Conservation (phyloP, 2,329 filamentous ascomycete species). For the Biscogniauxia marginata region DNA sequence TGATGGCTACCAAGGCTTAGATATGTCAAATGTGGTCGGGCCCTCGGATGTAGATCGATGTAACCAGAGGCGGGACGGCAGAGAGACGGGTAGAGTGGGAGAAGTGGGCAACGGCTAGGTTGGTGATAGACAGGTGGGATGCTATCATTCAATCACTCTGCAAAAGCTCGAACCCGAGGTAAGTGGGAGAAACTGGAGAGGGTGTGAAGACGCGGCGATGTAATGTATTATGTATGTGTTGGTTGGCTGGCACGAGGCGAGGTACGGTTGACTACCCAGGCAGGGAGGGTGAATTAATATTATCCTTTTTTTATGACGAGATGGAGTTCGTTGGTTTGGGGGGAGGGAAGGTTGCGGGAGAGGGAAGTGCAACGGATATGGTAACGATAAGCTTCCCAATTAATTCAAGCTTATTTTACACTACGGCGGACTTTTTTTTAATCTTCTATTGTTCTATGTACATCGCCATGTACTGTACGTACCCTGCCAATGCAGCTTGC, state of each 20-base stretch:
- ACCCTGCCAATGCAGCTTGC: neutral
- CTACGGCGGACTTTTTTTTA: conserved; percentile 12
- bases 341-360: conserved; percentile 19
- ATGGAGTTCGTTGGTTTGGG: conserved; percentile 14
- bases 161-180: neutral
- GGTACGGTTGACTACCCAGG: conserved; percentile 3
- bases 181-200: neutral
- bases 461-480: conserved; percentile 2
- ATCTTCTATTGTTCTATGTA: neutral
- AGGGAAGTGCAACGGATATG: conserved; percentile 17
- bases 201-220: neutral
- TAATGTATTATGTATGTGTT: neutral
- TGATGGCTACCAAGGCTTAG: neutral
- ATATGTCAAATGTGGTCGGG: neutral
- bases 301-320: conserved; percentile 15
- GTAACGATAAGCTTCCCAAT: conserved; percentile 23
- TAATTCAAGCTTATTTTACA: conserved; percentile 23
- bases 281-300: neutral
- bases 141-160: neutral
- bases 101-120: neutral
- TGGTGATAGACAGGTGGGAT: neutral
- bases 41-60: neutral
- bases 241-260: neutral
- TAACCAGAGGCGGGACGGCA: neutral
- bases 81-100: neutral